These are phyloP conservation scores for Mycena vulgaris DNA, from an alignment of 768 basidiomycete species.

Conservation along the genomic window DNA sequence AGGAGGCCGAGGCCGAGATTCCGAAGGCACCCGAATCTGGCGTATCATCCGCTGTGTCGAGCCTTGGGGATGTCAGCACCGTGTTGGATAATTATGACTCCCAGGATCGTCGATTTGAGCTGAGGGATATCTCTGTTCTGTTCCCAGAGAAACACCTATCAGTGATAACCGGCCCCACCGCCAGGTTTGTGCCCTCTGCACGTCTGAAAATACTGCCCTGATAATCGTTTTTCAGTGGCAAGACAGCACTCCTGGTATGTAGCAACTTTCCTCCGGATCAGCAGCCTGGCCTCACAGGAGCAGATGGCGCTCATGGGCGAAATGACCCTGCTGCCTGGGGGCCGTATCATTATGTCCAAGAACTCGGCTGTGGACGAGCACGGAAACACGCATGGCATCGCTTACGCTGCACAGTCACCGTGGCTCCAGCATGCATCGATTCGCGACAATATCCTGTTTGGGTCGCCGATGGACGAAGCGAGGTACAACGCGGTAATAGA, in stretches of 20 bases:
- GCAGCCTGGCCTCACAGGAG: not conserved
- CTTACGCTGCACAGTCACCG: conserved; percentile 82
- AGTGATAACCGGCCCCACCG: conserved; percentile 85
- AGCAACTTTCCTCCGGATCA: not conserved
- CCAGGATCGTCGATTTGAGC: conserved; percentile 70
- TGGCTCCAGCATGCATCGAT: conserved; percentile 74
- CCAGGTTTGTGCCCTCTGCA: conserved; percentile 44
- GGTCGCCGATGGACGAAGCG: conserved; percentile 77
- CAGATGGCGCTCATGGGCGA: conserved; percentile 83
- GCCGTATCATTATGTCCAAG: conserved; percentile 78
- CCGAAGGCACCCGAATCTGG: not conserved
- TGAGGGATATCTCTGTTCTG: conserved; percentile 74
- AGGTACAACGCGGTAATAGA: conserved; percentile 84
- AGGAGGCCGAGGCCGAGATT: not conserved
- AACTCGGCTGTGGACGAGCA: conserved; percentile 69
- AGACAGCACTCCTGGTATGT: conserved; percentile 81
- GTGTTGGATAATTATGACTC: not conserved
- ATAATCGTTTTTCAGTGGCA: conserved; percentile 65
- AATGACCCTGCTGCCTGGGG: conserved; percentile 68
- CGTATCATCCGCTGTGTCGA: not conserved
- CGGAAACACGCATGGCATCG: conserved; percentile 74
- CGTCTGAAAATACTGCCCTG: too few species aligned
- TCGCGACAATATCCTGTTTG: conserved; percentile 87
- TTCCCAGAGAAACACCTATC: conserved; percentile 84
- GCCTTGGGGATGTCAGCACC: not conserved